A percentile compares a stretch with the other conserved stretches of the same genome.
Evolutionary conservation across 352 stramenopile species (phyloP).

Genomic region (Globisporangium megalacanthum): DNA sequence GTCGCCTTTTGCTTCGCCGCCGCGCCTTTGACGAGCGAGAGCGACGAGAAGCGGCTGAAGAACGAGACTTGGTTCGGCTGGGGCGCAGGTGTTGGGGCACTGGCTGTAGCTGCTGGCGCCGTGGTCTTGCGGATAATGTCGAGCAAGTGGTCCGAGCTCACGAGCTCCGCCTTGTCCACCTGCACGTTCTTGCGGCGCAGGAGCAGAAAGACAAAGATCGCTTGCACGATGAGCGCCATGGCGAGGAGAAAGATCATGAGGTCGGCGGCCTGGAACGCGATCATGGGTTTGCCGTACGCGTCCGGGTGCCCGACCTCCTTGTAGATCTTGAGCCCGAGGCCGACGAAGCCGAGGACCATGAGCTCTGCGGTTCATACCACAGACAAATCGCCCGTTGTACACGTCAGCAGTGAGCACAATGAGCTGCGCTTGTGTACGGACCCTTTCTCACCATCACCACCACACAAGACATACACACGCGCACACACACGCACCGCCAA

Average conservation of each 20-base stretch:
- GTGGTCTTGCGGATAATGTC: constrained; percentile 4
- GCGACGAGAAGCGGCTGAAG: constrained; percentile 2
- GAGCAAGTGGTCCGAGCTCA: constrained; percentile 34
- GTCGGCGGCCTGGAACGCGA: constrained; percentile 52
- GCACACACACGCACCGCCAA: constrained; percentile 12
- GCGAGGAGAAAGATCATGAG: constrained; percentile 53
- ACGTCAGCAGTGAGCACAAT: no score
- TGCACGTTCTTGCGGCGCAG: constrained; percentile 30
- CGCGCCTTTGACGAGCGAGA: constrained; percentile 1
- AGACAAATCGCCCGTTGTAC: no score
- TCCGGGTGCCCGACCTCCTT: constrained; percentile 31
- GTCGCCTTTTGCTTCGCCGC: no score
- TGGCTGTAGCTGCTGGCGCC: no score
- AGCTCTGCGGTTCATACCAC: constrained; percentile 21
- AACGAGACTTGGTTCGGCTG: neutral
- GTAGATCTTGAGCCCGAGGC: constrained; percentile 43
- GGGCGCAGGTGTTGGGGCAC: no score
- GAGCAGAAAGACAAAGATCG: constrained; percentile 37
- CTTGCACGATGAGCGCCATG: constrained; percentile 46
- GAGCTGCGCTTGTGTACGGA: no score
- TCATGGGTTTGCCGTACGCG: constrained; percentile 23
- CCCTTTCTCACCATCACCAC: no score
- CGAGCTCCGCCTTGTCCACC: constrained; percentile 36
- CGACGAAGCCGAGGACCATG: constrained; percentile 56
- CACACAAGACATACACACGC: neutral